Base-by-base conservation (phyloP, 371 early-diverging fungal genomes). In the Nosema muscidifuracis region DNA sequence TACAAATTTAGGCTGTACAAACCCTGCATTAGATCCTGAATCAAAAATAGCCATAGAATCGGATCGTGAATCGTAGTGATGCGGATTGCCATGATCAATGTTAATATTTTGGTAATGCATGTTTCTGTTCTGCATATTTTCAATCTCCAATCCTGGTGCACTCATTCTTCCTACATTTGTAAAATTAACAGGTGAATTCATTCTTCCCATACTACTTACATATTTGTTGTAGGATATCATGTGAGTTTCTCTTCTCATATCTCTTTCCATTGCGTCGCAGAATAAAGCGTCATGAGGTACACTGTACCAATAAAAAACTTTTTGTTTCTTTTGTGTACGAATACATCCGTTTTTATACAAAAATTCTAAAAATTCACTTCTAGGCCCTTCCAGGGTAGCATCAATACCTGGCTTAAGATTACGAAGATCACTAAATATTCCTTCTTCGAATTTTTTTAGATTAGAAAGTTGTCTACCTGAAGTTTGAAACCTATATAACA, bases 391-490 rank as follows among this genome's bases (percentile, higher is more conserved):
- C 33, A 97, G 86, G 1, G 90, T 87, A 34, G 96, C 94, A 82
- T 95, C 95, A 20, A 89, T 87, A 20, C 96, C 95, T 12, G 96
- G 95, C 85, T 97, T 97, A 51, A 99, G 85, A 77, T 93, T 93
- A 56, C 99, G 85, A 73, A 99, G 85, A 78, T 99, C 99, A 56
- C 84, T 83, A 80, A 99, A 98, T 16, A 99, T 89, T 58, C 97
- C 99, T 81, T 97, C 99, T 81, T 97, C 97, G 82, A 98, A 97
- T 85, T 98, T 98, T 80, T 96, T 96, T 69, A 90, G 84, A 75
- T 90, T 89, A 43, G 83, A 83, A 26, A 97, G 89, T 12, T 89
- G 91, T 20, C 97, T 66, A 85, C 61, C 91, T 87, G 83, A 91
- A 88, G 64, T 89, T 58, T 91, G 89, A 80, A 96, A 95, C 38